Conservation (phyloP, 805 yeast species). For the Maudiozyma bulderi region DNA sequence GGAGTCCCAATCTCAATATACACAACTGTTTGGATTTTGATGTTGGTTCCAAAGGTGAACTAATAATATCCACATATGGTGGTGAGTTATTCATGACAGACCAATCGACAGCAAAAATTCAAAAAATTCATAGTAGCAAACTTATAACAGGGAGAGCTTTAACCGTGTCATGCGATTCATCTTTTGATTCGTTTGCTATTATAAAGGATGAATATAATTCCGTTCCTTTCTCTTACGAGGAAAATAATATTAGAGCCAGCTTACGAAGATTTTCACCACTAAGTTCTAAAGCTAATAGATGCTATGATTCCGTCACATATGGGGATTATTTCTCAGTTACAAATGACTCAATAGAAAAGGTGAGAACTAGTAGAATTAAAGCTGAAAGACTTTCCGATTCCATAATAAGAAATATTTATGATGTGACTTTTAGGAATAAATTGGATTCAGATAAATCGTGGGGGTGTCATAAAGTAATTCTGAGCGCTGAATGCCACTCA, state of each 20-base stretch:
- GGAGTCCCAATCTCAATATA: constrained; percentile 54
- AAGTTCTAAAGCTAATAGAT: not conserved
- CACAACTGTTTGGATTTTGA: constrained; percentile 47
- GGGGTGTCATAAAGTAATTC: constrained; percentile 19
- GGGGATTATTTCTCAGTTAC: not conserved
- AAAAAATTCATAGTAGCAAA: constrained; percentile 27
- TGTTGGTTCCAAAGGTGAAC: constrained; percentile 56
- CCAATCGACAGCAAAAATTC: constrained; percentile 7
- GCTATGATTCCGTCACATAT: not conserved
- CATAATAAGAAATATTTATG: constrained; percentile 2
- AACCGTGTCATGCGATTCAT: constrained; percentile 55
- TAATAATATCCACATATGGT: constrained; percentile 54
- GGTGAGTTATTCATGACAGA: constrained; percentile 51
- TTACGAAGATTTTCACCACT: constrained; percentile 47
- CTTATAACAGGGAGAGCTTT: constrained; percentile 28
- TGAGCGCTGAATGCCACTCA: constrained; percentile 10
- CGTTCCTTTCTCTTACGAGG: constrained; percentile 45
- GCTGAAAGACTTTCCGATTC: not conserved
- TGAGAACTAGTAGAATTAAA: not conserved
- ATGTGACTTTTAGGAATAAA: constrained; percentile 13
- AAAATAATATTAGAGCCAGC: constrained; percentile 42
- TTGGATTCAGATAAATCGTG: constrained; percentile 6
- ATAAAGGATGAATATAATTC: constrained; percentile 51
- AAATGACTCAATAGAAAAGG: not conserved
- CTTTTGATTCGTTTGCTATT: constrained; percentile 57